These are phyloP conservation scores for Venturia asperata DNA, from an alignment of 2,329 filamentous ascomycete species.

Conservation along the genomic window DNA sequence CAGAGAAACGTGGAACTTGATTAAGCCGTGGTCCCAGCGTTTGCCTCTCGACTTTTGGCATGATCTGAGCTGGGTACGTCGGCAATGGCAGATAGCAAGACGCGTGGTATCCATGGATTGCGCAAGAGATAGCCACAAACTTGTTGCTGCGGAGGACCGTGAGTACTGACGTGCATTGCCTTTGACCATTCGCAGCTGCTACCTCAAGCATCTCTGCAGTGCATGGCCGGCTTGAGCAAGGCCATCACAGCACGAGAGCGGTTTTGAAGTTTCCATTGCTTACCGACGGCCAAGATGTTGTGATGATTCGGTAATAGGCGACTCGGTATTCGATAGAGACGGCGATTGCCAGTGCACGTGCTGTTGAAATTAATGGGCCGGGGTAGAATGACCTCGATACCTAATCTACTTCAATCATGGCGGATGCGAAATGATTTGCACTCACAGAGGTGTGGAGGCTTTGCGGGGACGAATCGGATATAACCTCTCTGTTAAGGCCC, in stretches of 20 bases:
- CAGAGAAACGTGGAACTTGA: not conserved
- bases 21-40: not conserved
- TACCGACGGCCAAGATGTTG: not conserved
- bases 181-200: no score
- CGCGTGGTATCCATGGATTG: no score
- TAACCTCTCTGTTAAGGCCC: no score
- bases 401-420: not conserved
- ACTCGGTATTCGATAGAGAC: not conserved
- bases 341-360: not conserved
- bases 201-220: not conserved
- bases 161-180: no score
- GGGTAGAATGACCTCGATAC: no score
- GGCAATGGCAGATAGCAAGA: not conserved
- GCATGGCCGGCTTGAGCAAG: no score
- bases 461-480: no score
- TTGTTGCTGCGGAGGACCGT: no score
- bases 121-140: no score
- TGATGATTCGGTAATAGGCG: not conserved
- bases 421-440: not conserved
- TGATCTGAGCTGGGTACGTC: slow-evolving; percentile 1
- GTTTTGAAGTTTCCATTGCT: no score
- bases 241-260: no score
- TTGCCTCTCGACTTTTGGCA: not conserved
- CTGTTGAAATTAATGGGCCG: not conserved
- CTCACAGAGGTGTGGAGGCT: no score